These are phyloP conservation scores for Klebsormidium nitens DNA, from an alignment of 139 green algal genomes.

Conservation along the genomic window DNA sequence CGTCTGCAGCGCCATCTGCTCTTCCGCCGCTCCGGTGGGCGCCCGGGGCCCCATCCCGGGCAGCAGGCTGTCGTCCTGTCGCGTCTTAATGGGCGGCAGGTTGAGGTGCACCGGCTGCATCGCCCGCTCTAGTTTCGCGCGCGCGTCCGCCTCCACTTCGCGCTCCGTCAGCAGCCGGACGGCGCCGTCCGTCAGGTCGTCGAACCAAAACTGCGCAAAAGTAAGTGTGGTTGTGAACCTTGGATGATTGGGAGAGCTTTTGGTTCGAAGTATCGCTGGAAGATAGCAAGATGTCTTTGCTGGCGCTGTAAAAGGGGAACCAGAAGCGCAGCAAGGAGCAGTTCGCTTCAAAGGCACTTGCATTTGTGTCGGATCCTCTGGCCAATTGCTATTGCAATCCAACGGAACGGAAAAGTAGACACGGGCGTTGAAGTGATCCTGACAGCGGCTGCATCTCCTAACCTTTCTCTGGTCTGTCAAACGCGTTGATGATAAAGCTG, in stretches of 20 bases:
- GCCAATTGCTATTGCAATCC: too few species aligned
- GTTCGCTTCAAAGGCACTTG: neutral
- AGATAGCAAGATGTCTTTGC: too few species aligned
- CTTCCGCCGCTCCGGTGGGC: neutral
- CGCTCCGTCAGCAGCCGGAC: constrained; percentile 20
- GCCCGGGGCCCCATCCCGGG: constrained; percentile 9
- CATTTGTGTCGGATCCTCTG: neutral
- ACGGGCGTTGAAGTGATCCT: too few species aligned
- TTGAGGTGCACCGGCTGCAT: neutral
- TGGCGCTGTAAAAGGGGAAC: too few species aligned
- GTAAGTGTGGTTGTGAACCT: neutral
- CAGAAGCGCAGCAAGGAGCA: too few species aligned
- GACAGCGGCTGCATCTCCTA: too few species aligned
- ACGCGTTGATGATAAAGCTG: neutral
- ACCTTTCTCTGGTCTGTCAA: neutral
- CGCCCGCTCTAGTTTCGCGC: constrained; percentile 1
- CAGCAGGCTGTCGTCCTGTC: neutral
- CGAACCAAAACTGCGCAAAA: constrained; percentile 11
- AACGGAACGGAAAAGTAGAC: too few species aligned
- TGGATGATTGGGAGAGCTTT: too few species aligned
- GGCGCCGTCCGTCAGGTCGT: constrained; percentile 21
- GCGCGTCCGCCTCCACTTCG: constrained; percentile 11
- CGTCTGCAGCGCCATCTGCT: constrained; percentile 30
- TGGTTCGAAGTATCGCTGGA: too few species aligned
- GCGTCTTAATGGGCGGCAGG: neutral